A percentile compares a stretch with the other conserved stretches of the same genome.
These are phyloP conservation scores for Ustilago tritici DNA, from an alignment of 1,284 basidiomycete genomes.

Conservation along the genomic window DNA sequence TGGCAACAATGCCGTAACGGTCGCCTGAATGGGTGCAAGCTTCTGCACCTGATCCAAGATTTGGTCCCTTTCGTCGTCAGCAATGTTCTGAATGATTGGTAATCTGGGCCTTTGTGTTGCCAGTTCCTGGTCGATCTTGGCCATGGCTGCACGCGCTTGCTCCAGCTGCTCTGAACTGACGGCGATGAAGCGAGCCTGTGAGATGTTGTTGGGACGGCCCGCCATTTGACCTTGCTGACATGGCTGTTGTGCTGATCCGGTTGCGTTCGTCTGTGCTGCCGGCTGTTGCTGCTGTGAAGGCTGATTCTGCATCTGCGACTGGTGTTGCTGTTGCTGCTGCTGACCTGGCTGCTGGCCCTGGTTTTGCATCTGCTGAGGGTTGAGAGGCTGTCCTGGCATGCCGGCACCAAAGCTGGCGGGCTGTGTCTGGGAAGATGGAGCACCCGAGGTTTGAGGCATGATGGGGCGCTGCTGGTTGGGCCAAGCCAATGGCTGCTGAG, in stretches of 20 bases:
- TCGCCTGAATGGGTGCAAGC: slow-evolving; percentile 59
- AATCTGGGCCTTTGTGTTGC: slow-evolving; percentile 49
- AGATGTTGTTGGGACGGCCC: slow-evolving; percentile 40
- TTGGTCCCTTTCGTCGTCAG: slow-evolving; percentile 58
- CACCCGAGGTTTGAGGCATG: slow-evolving; percentile 34
- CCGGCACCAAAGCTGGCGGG: slow-evolving; percentile 24
- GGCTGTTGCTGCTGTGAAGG: slow-evolving; percentile 31
- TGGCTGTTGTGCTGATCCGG: slow-evolving; percentile 15
- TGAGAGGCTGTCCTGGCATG: slow-evolving; percentile 18
- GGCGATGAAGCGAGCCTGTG: slow-evolving; percentile 51
- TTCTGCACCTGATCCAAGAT: slow-evolving; percentile 62
- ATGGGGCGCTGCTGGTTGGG: slow-evolving; percentile 34
- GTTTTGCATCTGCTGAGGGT: slow-evolving; percentile 33
- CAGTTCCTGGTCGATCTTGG: slow-evolving; percentile 56
- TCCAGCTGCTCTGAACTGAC: slow-evolving; percentile 61
- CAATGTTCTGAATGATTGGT: slow-evolving; percentile 61
- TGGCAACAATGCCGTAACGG: slow-evolving; percentile 62
- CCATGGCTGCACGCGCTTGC: slow-evolving; percentile 56
- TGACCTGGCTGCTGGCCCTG: slow-evolving; percentile 27
- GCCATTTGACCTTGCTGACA: slow-evolving; percentile 42
- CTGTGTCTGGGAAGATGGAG: slow-evolving; percentile 29
- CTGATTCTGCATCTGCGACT: slow-evolving; percentile 37
- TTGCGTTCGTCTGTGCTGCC: slow-evolving; percentile 11
- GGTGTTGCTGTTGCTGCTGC: slow-evolving; percentile 30
- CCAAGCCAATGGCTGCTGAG: slow-evolving; percentile 26